Percentiles rank a stretch among this genome's conserved stretches.
Conservation (phyloP, 148 eudicot species). For the Vaccinium macrocarpon region DNA sequence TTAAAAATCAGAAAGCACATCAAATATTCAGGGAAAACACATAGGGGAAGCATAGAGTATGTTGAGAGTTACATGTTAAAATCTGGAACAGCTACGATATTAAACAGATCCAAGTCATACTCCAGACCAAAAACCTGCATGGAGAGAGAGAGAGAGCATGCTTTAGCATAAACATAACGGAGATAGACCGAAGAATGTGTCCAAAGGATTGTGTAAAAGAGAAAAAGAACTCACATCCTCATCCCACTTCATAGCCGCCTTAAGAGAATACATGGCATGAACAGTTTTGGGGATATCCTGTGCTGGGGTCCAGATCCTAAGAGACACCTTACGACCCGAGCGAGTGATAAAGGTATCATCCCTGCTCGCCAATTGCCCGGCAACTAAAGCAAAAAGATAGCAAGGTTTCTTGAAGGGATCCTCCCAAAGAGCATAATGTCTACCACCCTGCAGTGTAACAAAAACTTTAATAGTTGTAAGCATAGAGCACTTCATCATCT, state of each 20-base stretch:
- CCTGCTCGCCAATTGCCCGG: constrained; percentile 91
- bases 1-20: constrained; percentile 3
- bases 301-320: constrained; percentile 89
- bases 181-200: background rate
- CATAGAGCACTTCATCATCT: constrained; percentile 1
- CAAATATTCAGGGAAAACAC: background rate
- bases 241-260: constrained; percentile 99
- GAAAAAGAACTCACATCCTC: constrained; percentile 67
- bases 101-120: constrained; percentile 95
- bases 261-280: constrained; percentile 98
- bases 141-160: background rate
- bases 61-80: constrained; percentile 78
- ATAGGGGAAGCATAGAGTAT: background rate
- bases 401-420: constrained; percentile 98
- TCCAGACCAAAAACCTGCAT: constrained; percentile 89
- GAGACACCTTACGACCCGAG: constrained; percentile 84
- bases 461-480: background rate
- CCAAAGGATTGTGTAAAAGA: background rate
- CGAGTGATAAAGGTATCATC: constrained; percentile 83
- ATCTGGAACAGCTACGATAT: constrained; percentile 98
- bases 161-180: background rate
- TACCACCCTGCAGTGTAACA: constrained; percentile 60
- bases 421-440: constrained; percentile 90
- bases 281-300: constrained; percentile 83
- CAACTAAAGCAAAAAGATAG: constrained; percentile 96